Base-by-base conservation (phyloP, 306 rosid genomes). In the Cucumis melo region DNA sequence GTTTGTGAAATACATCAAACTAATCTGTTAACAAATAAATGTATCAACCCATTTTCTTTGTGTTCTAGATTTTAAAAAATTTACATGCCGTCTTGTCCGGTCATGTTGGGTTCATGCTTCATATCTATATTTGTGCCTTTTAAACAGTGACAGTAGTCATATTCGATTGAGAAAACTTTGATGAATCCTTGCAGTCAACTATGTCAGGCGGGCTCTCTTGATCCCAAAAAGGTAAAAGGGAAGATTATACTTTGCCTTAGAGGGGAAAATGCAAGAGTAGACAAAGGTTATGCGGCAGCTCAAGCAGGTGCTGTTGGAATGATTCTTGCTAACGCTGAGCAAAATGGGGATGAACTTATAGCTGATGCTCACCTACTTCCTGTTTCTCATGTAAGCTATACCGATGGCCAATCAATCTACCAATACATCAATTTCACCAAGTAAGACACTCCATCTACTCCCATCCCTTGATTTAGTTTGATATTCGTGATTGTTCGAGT, bases 241-340 rank as follows among this genome's bases (percentile, higher is more conserved):
- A 92, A 88, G 77, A 86, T 92, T 23, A 8, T 92, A 84, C 80
- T 90, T 1, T 92, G 93, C 62, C 29, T 83, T 61, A 72, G 86
- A 1, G 93, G 88, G 7, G 54, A 6, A 1, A 70, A 1, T 66
- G 74, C 0, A 46, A 84, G 87, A 83, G 0, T 6, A 4, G 68
- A 56, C 0, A 87, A 88, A 79, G 89, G 93, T 27, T 27, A 5
- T 13, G 15, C 57, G 39, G 91, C 80, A 17, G 17, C 48, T 59
- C 54, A 16, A 42, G 87, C 75, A 17, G 96, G 97, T 2, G 96
- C 88, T 11, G 83, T 82, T 5, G 97, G 93, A 51, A 86, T 92
- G 92, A 79, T 92, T 75, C 79, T 92, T 79, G 88, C 68, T 62
- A 90, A 90, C 50, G 74, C 51, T 27, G 0, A 10, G 10, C 0